Evolutionary conservation across 495 filamentous ascomycete genomes (phyloP), one percentile per base, ranked within the genome.

Genomic region (Xylaria longipes): DNA sequence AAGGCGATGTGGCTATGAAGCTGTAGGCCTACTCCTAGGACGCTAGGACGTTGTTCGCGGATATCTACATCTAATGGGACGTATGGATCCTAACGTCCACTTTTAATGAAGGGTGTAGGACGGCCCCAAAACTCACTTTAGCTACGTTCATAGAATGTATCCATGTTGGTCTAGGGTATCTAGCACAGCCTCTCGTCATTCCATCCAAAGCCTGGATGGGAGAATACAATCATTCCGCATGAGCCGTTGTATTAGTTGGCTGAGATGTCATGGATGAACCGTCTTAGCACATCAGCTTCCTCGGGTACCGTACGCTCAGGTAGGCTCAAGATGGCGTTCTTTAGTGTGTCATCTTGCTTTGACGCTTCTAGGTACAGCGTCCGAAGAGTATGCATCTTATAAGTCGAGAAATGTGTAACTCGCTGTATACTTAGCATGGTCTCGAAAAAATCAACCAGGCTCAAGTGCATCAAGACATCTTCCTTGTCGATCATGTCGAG

Each of bases 401-500:
- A 58, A 35, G 75, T 60, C 2, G 82, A 80, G 57, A 80, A 75
- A 37, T 83, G 82, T 0, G 84, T 83, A 37, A 84, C 78, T 14
- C 86, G 81, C 79, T 86, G 82, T 70, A 86, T 78, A 35, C 87
- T 85, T 17, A 94, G 75, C 52, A 93, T 82, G n/a, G 88, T 84
- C 60, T 88, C 86, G 72, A 90, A 93, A 76, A 96, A 96, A 73
- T 93, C 89, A 61, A 97, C 83, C 61, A 96, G 80, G 25, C 85
- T 93, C 74, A 93, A 86, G 72, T 95, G 92, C 91, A 97, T 92
- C 71, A 97, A 81, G 31, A 91, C 84, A 75, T 97, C 94, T 48
- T 79, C 84, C 69, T 84, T 85, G 72, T 95, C 87, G 17, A 95
- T 87, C 93, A 97, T 95, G 50, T 87, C 82, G 48, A 89, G 81